Evolutionary conservation across 257 asterid genomes (phyloP).

Genomic region (Lycium ferocissimum): DNA sequence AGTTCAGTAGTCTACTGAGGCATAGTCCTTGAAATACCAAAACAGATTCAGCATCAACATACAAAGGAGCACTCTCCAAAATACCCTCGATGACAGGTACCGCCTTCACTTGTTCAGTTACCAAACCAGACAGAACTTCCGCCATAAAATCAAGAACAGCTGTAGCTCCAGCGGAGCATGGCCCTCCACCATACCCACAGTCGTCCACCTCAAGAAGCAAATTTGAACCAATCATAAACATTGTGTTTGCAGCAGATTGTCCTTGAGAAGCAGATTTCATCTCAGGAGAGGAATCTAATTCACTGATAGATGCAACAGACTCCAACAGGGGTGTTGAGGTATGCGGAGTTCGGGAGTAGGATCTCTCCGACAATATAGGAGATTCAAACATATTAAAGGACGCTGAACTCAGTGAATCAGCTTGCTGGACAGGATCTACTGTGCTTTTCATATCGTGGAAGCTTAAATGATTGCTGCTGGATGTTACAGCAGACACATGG

Average conservation of each 20-base stretch:
- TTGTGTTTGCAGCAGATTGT: slow-evolving; percentile 56
- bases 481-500: slow-evolving; percentile 56
- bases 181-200: slow-evolving; percentile 99
- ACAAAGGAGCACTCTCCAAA: slow-evolving; percentile 82
- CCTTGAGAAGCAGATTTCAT: slow-evolving; percentile 60
- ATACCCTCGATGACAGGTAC: slow-evolving; percentile 66
- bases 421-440: slow-evolving; percentile 51
- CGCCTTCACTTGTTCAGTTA: slow-evolving; percentile 88
- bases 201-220: slow-evolving; percentile 94
- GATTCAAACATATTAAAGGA: slow-evolving; percentile 60
- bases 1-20: slow-evolving; percentile 92
- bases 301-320: slow-evolving; percentile 63
- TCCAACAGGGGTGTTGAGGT: slow-evolving; percentile 68
- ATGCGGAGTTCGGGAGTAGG: slow-evolving; percentile 58
- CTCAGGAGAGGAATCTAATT: slow-evolving; percentile 61
- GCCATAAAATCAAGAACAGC: slow-evolving; percentile 93
- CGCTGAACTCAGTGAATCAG: slow-evolving; percentile 68
- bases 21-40: slow-evolving; percentile 94
- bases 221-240: slow-evolving; percentile 61
- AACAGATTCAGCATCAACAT: slow-evolving; percentile 87
- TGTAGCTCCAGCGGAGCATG: slow-evolving; percentile 97
- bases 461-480: slow-evolving; percentile 62
- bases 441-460: slow-evolving; percentile 58
- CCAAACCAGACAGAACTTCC: slow-evolving; percentile 85
- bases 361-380: slow-evolving; percentile 75